Evolutionary conservation across 805 yeast genomes (phyloP).

Genomic region (Schwanniomyces sp.): DNA sequence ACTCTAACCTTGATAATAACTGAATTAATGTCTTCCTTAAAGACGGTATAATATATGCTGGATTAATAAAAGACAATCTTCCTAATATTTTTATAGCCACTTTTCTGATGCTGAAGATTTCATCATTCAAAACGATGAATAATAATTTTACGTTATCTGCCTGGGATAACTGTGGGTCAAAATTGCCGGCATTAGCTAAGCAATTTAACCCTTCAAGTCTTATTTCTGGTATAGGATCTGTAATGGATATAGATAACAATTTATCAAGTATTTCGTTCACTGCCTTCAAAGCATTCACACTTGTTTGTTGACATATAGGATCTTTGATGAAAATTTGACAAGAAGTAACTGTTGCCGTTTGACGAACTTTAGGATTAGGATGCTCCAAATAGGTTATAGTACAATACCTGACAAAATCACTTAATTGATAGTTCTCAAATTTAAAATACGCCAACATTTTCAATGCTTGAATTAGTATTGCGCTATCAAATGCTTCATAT

Average conservation of each 20-base stretch:
- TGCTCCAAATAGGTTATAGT: slow-evolving; percentile 84
- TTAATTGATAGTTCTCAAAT: slow-evolving; percentile 71
- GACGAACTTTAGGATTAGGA: slow-evolving; percentile 73
- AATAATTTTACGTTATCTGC: slow-evolving; percentile 84
- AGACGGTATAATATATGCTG: slow-evolving; percentile 94
- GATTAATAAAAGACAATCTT: slow-evolving; percentile 79
- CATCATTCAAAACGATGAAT: slow-evolving; percentile 90
- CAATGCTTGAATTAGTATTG: slow-evolving; percentile 72
- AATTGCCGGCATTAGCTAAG: slow-evolving; percentile 57
- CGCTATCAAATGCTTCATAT: slow-evolving; percentile 38
- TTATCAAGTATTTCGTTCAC: slow-evolving; percentile 84
- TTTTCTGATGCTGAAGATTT: slow-evolving; percentile 77
- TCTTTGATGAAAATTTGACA: slow-evolving; percentile 74
- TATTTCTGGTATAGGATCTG: slow-evolving; percentile 86
- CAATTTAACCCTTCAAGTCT: slow-evolving; percentile 75
- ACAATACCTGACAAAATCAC: slow-evolving; percentile 85
- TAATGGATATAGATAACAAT: slow-evolving; percentile 76
- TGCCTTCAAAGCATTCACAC: slow-evolving; percentile 76
- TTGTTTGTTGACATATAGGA: slow-evolving; percentile 80
- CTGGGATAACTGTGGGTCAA: slow-evolving; percentile 92
- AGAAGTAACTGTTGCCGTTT: slow-evolving; percentile 82
- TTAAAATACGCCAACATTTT: slow-evolving; percentile 73
- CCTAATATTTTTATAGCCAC: slow-evolving; percentile 81
- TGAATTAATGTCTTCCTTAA: slow-evolving; percentile 84
- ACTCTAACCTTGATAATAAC: slow-evolving; percentile 79